phyloP scores from a whole-genome alignment of 2,329 filamentous ascomycete genomes.

The Aaosphaeria arxii region DNA sequence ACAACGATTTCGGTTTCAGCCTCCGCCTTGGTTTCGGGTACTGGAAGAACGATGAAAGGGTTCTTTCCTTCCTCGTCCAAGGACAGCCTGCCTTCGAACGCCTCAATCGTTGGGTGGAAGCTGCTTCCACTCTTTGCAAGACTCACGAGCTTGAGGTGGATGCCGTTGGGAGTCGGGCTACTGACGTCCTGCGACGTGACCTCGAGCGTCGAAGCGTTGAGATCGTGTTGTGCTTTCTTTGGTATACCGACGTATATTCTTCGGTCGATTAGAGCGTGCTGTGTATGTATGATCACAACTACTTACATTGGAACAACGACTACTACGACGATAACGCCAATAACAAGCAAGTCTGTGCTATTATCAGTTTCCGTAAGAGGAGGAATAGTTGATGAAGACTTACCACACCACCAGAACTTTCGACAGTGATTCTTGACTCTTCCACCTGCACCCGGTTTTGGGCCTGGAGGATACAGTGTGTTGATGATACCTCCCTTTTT shows the following conservation, averaged over 20 bases:
- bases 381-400: conserved; percentile 4
- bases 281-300: background rate
- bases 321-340: conserved; percentile 52
- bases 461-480: conserved; percentile 32
- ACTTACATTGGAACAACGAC: conserved; percentile 60
- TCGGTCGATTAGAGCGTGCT: conserved; percentile 1
- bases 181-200: conserved; percentile 52
- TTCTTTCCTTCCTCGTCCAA: conserved; percentile 42
- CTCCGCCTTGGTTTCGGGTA: conserved; percentile 45
- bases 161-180: conserved; percentile 47
- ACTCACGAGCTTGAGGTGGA: conserved; percentile 49
- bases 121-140: conserved; percentile 47
- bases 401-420: conserved; percentile 40
- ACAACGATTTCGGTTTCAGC: conserved; percentile 43
- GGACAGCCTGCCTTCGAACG: conserved; percentile 52
- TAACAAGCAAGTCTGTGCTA: conserved; percentile 43
- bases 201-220: conserved; percentile 51
- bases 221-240: conserved; percentile 53
- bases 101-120: conserved; percentile 54
- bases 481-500: conserved; percentile 30
- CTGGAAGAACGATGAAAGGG: conserved; percentile 44
- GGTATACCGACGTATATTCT: conserved; percentile 60
- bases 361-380: background rate
- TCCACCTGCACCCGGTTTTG: conserved; percentile 25
- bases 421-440: conserved; percentile 36